Base-by-base conservation (phyloP, 2,329 filamentous ascomycete genomes). In the Alternaria alternata region DNA sequence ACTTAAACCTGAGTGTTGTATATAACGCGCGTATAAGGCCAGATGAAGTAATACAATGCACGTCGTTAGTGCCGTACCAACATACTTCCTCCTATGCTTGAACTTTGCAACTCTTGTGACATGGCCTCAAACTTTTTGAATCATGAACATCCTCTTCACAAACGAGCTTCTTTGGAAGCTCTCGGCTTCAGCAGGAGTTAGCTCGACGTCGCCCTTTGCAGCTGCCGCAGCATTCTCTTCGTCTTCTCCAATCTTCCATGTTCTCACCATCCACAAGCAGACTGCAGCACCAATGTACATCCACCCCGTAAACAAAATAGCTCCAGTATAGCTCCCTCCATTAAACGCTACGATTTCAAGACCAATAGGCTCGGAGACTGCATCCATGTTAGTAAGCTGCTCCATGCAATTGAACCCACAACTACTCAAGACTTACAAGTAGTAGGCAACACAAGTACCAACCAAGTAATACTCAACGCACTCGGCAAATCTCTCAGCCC, bases 391-490 rank as follows among this genome's bases (percentile, higher is more conserved):
- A 66, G 62, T 44, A 55, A 32, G 32, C 8, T 4, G 28, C 41
- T n/a, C 12, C 20, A 20, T n/a, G n/a, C n/a, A 42, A 5, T 16
- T 14, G 12, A 47, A 32, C 3, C 43, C 28, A 32, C 24, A 7
- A 12, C 1, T 2, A 4, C 8, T 1, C 4, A 14, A 52, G n/a
- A 73, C 78, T 72, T 64, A 80, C 79, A 93, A 0, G 89, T 92
- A 12, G 87, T 86, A 0, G 91, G 92, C 9, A 93, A 74, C 5
- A 90, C 86, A 16, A 94, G 83, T 6, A 88, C 82, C 26, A 94
- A 72, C 91, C 91, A 94, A 20, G 88, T 85, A 18, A 94, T 82
- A 54, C 87, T 91, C 39, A 94, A 78, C 67, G 86, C 87, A 12
- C 89, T 87, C 1, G 91, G 89, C 3, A 94, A 82, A 42, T 90